Base-by-base conservation (phyloP, 257 asterid genomes). In the Nicotiana knightiana region DNA sequence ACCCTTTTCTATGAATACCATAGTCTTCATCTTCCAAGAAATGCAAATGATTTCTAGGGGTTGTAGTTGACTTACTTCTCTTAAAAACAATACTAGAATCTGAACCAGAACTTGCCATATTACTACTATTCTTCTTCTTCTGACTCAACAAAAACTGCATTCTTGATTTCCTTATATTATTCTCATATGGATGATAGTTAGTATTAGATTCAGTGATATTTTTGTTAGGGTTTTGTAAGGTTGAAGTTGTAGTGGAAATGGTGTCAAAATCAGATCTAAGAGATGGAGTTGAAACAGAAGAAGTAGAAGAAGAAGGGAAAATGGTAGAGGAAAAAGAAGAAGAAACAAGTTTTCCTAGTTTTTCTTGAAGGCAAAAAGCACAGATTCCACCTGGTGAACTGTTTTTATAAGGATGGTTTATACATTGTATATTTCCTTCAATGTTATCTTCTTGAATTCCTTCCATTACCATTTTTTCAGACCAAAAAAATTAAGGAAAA, bases 371-470 rank as follows among this genome's bases (percentile, higher is more conserved):
- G 83, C 99, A 97, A 64, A 91, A 87, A 1, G 97, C 98, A 86
- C 99, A 97, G 88, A 97, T 92, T 84, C 99, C 99, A 67, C 99
- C 99, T 17, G 97, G 96, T 33, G 90, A 88, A 81, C 90, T 96
- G 92, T 88, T 97, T 16, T 91, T 93, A 91, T 90, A 92, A 0
- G 97, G 98, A 28, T 97, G 99, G 80, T 90, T 90, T 12, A 88
- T 81, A 84, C 99, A 97, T 76, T 91, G 97, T 93, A 90, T 90
- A 85, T 53, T 89, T 30, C 92, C 79, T 39, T 93, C 99, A 3
- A 91, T 94, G 91, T 88, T 87, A 57, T 97, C 99, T 81, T 96
- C 99, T 81, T 92, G 98, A 89, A 94, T 93, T 64, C 93, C 97
- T 85, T 96, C 98, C 97, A 91, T 92, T 85, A 93, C 98, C 98